Evolutionary conservation across 1,139 yeast species (phyloP).

Genomic region (Yamadazyma kanchanaburiensis): DNA sequence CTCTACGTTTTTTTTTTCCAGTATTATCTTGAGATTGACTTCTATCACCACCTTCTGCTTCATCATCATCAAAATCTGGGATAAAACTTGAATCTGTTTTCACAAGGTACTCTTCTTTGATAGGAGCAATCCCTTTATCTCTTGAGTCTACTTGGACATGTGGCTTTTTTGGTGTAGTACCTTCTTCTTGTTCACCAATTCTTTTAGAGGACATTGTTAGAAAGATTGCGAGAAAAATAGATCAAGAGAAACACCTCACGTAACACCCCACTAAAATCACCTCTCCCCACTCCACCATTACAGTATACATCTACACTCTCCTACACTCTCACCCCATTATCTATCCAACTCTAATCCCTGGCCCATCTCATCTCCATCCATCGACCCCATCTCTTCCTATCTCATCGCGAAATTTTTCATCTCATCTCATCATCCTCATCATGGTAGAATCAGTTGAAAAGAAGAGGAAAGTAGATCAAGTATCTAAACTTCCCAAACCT

Average conservation of each 20-base stretch:
- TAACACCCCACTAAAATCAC: no score
- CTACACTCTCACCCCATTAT: no score
- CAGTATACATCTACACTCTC: no score
- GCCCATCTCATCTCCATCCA: no score
- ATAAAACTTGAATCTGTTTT: conserved; percentile 23
- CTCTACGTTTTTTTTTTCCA: conserved; percentile 51
- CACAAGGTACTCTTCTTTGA: conserved; percentile 61
- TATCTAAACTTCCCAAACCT: conserved; percentile 9
- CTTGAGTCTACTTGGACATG: conserved; percentile 6
- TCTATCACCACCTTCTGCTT: conserved; percentile 46
- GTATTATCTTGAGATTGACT: conserved; percentile 13
- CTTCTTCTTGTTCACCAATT: conserved; percentile 2
- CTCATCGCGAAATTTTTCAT: no score
- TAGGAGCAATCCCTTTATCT: conserved; percentile 58
- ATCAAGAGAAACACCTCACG: no score
- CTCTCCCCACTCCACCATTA: no score
- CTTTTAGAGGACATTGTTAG: conserved; percentile 6
- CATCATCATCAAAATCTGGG: conserved; percentile 29
- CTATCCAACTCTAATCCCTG: no score
- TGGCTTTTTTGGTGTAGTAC: conserved; percentile 5
- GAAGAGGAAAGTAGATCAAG: conserved; percentile 21
- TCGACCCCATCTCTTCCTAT: no score
- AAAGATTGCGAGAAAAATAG: no score
- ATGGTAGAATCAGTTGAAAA: conserved; percentile 34
- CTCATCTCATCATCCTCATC: conserved; percentile 5